These are phyloP conservation scores for Fusarium marasasianum DNA, from an alignment of 2,329 filamentous ascomycete species.

Conservation along the genomic window DNA sequence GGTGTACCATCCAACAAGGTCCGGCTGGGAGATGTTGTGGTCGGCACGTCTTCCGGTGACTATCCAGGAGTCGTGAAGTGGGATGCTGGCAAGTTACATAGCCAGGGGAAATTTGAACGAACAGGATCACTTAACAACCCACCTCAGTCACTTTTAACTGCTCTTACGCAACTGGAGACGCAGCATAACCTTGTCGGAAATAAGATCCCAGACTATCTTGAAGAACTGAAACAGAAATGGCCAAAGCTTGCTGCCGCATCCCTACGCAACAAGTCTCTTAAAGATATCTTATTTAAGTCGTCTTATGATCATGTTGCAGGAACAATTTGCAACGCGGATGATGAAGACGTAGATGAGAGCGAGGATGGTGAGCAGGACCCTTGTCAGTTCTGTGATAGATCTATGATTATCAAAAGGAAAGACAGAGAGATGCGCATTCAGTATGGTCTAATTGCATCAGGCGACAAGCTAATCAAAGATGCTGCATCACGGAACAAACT, in stretches of 20 bases:
- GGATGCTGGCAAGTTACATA: not conserved
- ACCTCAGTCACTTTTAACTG: not conserved
- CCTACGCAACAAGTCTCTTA: not conserved
- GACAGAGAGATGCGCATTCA: not conserved
- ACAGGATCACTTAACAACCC: not conserved
- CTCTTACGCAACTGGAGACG: not conserved
- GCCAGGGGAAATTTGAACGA: not conserved
- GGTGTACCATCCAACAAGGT: not conserved
- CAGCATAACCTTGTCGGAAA: not conserved
- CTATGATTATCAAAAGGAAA: not conserved
- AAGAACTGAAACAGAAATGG: not conserved
- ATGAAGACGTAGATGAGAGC: not conserved
- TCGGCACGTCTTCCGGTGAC: not conserved
- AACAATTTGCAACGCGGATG: not conserved
- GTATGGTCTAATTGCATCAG: not conserved
- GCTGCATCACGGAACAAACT: not conserved
- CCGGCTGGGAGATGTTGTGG: not conserved
- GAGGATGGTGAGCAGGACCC: not conserved
- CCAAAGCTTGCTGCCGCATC: not conserved
- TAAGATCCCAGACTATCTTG: not conserved
- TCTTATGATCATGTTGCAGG: not conserved
- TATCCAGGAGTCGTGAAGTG: not conserved
- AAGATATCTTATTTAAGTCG: accelerated
- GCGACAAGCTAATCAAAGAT: not conserved
- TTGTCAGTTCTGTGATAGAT: not conserved